Conservation (phyloP, 2,329 filamentous ascomycete genomes). For the Colletotrichum tropicicola region DNA sequence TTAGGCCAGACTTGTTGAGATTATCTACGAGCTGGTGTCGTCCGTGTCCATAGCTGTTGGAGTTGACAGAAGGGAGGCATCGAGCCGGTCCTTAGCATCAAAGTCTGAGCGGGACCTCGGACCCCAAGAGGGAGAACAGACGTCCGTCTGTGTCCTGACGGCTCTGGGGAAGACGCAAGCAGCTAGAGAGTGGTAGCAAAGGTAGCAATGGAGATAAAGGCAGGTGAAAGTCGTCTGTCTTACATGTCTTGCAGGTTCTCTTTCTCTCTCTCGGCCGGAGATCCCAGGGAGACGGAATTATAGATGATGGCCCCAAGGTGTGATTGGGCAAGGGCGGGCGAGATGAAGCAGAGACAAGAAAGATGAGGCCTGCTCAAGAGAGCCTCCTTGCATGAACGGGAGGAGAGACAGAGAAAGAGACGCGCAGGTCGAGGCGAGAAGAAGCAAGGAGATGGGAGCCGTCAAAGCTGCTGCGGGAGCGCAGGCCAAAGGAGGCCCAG, state of each 20-base stretch:
- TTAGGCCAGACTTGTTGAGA: not conserved
- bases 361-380: not conserved
- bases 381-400: slow-evolving; percentile 20
- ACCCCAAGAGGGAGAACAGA: not conserved
- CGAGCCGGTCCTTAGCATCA: slow-evolving; percentile 10
- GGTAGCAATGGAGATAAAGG: not conserved
- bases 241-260: slow-evolving; percentile 11
- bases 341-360: slow-evolving; percentile 22
- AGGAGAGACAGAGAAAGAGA: slow-evolving; percentile 23
- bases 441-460: slow-evolving; percentile 20
- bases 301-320: not conserved
- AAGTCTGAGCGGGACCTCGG: not conserved
- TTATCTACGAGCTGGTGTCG: slow-evolving; percentile 2
- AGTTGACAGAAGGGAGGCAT: slow-evolving; percentile 19
- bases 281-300: slow-evolving; percentile 18
- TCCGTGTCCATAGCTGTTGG: not conserved
- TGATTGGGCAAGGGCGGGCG: slow-evolving; percentile 3
- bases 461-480: not conserved
- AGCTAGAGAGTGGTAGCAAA: not conserved
- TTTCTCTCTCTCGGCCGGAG: slow-evolving; percentile 1
- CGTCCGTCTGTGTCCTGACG: not conserved
- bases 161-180: not conserved
- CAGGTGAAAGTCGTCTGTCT: slow-evolving; percentile 2
- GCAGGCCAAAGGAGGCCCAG: not conserved
- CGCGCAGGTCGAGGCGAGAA: not conserved